Base-by-base conservation (phyloP, 176 grass and related monocot genomes). In the Phoenix roebelenii region DNA sequence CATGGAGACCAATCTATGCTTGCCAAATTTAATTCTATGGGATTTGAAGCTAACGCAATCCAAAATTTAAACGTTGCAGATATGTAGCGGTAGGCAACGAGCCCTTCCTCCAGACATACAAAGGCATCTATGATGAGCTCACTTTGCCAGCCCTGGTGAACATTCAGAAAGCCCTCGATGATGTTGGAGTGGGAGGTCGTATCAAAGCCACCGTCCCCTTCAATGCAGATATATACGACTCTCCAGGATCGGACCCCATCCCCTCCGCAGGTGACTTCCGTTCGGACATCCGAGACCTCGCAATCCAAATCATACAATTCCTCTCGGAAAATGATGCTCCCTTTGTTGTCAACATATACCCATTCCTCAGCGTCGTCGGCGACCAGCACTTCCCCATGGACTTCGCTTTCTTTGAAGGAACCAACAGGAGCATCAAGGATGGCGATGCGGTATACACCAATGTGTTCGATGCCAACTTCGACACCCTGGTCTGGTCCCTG, bases 311-410 rank as follows among this genome's bases (percentile, higher is more conserved):
- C 63, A 17, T 28, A 22, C 19, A n/a, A 16, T 22, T 52, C 22
- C 63, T 65, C 23, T 15, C 22, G 3, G 63, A 25, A 10, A 52
- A 52, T n/a, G 49, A 14, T 2, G 63, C 49, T 1, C 63, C 63
- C 22, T 65, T 65, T 15, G 50, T 52, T 16, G 63, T 65, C 23
- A 65, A 65, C 63, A 65, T 65, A 5, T 23, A 65, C 63, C 63
- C 63, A 4, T 65, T 65, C 62, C 39, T 65, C 62, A 17, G 10
- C 7, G 22, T 16, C 22, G 15, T 25, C 7, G 62, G 10, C 44
- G 49, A 65, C 39, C 5, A 35, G 3, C 7, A 51, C 49, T 65
- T 65, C 62, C 62, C 62, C 0, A 15, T 65, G 18, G 62, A 65
- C 62, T 65, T 51, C 0, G 62, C 62, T 16, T 17, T 65, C 49